Base-by-base conservation (phyloP, 441 rosid species). In the Gossypium laxum region DNA sequence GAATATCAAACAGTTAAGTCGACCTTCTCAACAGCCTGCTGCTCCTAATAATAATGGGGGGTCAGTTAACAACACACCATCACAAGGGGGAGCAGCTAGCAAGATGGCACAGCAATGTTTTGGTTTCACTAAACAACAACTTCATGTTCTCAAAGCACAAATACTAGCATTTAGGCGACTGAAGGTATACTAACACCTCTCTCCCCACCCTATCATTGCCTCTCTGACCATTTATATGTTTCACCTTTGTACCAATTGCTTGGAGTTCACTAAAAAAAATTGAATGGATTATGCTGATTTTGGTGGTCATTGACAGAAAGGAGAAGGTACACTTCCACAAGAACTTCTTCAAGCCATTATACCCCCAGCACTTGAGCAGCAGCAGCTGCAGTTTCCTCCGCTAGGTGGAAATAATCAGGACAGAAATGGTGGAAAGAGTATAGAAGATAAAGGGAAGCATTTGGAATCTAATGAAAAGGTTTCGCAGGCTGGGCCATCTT, bases 91-190 rank as follows among this genome's bases (percentile, higher is more conserved):
- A 65, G 78, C 76, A 66, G 80, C 86, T 82, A 75, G 78, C 74
- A 95, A 88, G 76, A 76, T 72, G 72, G 70, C 85, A 48, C 88
- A 81, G 72, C 95, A 82, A 81, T 85, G 78, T 66, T 14, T 59
- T 72, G 96, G 89, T 71, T 96, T 92, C 84, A 91, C 99, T 11
- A 96, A 89, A 83, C 93, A 91, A 70, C 99, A 96, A 76, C 83
- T 93, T 71, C 96, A 96, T 84, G 99, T 92, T 76, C 97, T 93
- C 61, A 96, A 96, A 84, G 99, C 98, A 21, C 99, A 96, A 79
- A 96, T 92, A 75, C 85, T 96, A 62, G 99, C 97, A 74, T 96
- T 96, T 77, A 87, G 98, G 81, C 88, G 99, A 75, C 77, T 96
- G 73, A 92, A 96, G 96, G 99, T 92, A 73, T 76, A 66, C 22